Percentiles rank a stretch among this genome's conserved stretches.
Evolutionary conservation across 129 eudicot genomes (phyloP).

Genomic region (Tanacetum coccineum): DNA sequence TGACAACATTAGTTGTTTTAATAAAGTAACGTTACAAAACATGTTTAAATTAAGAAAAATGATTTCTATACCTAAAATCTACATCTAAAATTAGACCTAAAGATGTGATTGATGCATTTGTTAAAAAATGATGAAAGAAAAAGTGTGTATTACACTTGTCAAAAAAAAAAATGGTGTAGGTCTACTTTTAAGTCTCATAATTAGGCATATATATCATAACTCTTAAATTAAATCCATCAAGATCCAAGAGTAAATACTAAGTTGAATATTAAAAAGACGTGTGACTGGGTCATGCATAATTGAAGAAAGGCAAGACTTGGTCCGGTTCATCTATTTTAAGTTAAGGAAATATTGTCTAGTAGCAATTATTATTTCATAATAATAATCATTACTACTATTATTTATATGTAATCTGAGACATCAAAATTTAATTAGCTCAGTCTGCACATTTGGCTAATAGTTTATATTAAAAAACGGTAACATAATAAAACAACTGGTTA

Average conservation of each 20-base stretch:
- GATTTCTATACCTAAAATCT: too few species aligned
- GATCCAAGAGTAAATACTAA: neutral
- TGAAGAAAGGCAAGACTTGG: slow-evolving; percentile 10
- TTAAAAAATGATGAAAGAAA: too few species aligned
- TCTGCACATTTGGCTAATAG: slow-evolving; percentile 12
- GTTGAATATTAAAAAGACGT: neutral
- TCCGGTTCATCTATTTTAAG: slow-evolving; percentile 4
- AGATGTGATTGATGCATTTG: too few species aligned
- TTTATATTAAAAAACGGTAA: slow-evolving; percentile 19
- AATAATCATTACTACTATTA: neutral
- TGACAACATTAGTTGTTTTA: too few species aligned
- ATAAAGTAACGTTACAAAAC: too few species aligned
- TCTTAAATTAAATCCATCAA: too few species aligned
- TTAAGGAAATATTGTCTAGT: slow-evolving; percentile 4
- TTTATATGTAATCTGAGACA: slow-evolving; percentile 1
- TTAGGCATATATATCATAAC: too few species aligned
- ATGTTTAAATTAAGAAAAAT: too few species aligned
- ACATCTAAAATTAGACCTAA: too few species aligned
- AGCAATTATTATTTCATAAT: neutral
- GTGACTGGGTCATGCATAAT: slow-evolving; percentile 13
- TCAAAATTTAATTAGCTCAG: slow-evolving; percentile 22
- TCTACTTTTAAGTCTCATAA: too few species aligned
- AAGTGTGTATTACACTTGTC: too few species aligned
- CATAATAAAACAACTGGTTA: slow-evolving; percentile 3
- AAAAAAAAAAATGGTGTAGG: too few species aligned